Evolutionary conservation across 2,329 filamentous ascomycete species (phyloP), one percentile per base, ranked within the genome.

Genomic region (Sporothrix phasma): DNA sequence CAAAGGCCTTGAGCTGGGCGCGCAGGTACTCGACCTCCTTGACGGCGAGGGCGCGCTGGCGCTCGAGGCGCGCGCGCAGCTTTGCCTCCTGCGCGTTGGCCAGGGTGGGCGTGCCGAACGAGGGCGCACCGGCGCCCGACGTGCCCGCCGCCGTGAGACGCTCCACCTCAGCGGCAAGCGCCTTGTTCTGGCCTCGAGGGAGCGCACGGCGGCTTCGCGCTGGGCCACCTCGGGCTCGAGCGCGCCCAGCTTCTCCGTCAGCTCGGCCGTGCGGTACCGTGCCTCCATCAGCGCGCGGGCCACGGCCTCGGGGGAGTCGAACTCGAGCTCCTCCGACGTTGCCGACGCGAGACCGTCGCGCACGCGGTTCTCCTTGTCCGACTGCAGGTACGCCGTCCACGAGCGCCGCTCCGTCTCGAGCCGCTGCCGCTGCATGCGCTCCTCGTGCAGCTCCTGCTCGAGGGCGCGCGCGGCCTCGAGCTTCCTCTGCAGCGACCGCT

Each of bases 1-100:
- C 90, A 66, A 95, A 88, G 0, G 89, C 88, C 76, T 92, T 92
- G 63, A 97, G 81, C 74, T 99, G 94, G 0, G 91, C 93, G 24
- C 94, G 89, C 6, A 99, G 82, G 73, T 96, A 96, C 69, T 97
- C 92, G 0, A 94, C 90, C 73, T 99, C 95, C 72, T 97, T 97
- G 26, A 91, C 81, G 0, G 92, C 91, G 7, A 99, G 81, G 0
- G 83, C 84, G 65, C 90, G 89, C 73, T 97, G 93, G 65, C 94
- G 83, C 70, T 99, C 93, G 0, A 97, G 78, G 37, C 94, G 84
- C 62, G 88, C 78, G 49, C 86, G 87, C 1, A 84, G 82, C 75
- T 92, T 88, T 70, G 90, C 88, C 8, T 58, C 62, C 43, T 19
- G 19, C 56, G 5, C 24, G 62, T 3, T 34, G 22, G 80, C 78